Conservation (phyloP, 202 grass and related monocot species). For the Musa balbisiana region DNA sequence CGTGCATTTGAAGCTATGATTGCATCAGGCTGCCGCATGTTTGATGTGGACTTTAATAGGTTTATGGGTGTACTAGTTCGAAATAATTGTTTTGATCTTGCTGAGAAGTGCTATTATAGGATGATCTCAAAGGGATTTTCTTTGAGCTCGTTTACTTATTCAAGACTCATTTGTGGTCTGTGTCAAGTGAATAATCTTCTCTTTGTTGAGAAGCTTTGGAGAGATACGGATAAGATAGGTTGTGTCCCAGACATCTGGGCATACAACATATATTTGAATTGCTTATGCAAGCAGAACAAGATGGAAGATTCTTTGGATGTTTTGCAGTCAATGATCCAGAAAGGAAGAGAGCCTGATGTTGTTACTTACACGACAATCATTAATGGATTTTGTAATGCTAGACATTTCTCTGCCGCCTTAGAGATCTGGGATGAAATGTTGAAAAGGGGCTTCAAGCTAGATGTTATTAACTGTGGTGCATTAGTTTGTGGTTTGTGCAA, state of each 20-base stretch:
- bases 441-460: constrained; percentile 44
- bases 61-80: constrained; percentile 76
- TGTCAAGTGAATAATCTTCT: constrained; percentile 54
- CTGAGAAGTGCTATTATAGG: constrained; percentile 58
- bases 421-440: constrained; percentile 79
- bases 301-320: constrained; percentile 60
- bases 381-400: constrained; percentile 51
- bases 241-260: constrained; percentile 81
- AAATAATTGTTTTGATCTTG: constrained; percentile 70
- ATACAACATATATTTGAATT: constrained; percentile 92
- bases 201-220: constrained; percentile 56
- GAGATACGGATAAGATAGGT: constrained; percentile 60
- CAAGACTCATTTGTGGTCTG: constrained; percentile 74
- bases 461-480: constrained; percentile 55
- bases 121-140: constrained; percentile 51
- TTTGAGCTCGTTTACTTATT: constrained; percentile 83
- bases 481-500: constrained; percentile 73
- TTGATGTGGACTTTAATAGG: constrained; percentile 72
- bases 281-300: constrained; percentile 56
- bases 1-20: constrained; percentile 81
- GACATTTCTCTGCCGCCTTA: constrained; percentile 47
- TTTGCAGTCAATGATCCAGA: constrained; percentile 51
- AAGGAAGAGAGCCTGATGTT: constrained; percentile 59
- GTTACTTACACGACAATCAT: constrained; percentile 68
- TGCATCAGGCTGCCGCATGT: constrained; percentile 47